Conservation (phyloP, 495 filamentous ascomycete genomes). For the Oidiodendron maius region DNA sequence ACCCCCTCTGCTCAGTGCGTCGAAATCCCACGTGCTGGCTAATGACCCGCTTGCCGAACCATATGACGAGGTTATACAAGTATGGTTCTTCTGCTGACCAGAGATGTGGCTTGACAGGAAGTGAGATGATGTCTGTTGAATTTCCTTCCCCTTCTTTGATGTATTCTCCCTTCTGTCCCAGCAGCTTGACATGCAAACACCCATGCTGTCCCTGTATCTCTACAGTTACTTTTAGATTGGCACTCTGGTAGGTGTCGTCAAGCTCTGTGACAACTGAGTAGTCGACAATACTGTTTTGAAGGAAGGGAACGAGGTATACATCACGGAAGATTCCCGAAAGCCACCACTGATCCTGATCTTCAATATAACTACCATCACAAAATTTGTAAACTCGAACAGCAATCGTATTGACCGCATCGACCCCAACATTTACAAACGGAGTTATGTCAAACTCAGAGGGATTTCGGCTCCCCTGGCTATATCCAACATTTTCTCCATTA, state of each 20-base stretch:
- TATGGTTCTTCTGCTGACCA: constrained; percentile 69
- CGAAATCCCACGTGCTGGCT: constrained; percentile 58
- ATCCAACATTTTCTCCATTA: constrained; percentile 58
- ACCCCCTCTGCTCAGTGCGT: constrained; percentile 45
- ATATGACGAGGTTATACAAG: constrained; percentile 46
- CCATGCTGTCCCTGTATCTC: constrained; percentile 25
- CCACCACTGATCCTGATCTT: constrained; percentile 59
- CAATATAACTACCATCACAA: constrained; percentile 62
- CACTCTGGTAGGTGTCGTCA: constrained; percentile 49
- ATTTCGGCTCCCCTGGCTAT: constrained; percentile 62
- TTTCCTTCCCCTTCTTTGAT: too few relatives aligned
- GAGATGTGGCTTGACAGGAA: constrained; percentile 38
- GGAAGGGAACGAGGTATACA: constrained; percentile 59
- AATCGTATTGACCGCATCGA: constrained; percentile 44
- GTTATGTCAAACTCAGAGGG: constrained; percentile 64
- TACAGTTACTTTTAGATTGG: constrained; percentile 43
- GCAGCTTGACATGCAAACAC: constrained; percentile 27
- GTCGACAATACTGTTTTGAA: constrained; percentile 51
- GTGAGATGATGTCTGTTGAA: too few relatives aligned
- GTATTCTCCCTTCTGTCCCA: constrained; percentile 26
- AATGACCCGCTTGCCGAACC: constrained; percentile 31
- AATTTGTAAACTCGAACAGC: constrained; percentile 62
- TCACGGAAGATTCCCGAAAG: constrained; percentile 64
- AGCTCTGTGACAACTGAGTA: constrained; percentile 49
- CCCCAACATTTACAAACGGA: constrained; percentile 34